Base-by-base conservation (phyloP, 169 alveolate genomes). In the Ichthyophthirius multifiliis region DNA sequence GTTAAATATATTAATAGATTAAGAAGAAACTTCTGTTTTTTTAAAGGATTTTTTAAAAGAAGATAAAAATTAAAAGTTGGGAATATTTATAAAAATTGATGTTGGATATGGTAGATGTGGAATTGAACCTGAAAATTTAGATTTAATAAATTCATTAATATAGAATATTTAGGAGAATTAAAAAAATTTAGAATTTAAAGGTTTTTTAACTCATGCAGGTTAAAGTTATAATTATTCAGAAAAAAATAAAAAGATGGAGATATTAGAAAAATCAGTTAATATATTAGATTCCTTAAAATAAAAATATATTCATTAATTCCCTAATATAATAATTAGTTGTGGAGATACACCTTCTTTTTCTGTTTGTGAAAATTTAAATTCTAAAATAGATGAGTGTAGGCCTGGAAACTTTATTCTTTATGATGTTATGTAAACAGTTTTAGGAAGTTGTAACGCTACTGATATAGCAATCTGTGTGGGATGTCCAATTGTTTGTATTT, bases 41-140 rank as follows among this genome's bases (percentile, higher is more conserved):
- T 34, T 55, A 4, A 39, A 34, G 23, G 71, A 16, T 18, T 1
- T 27, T 55, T 16, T 55, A 10, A 15, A 55, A n/a, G n/a, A n/a
- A n/a, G n/a, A n/a, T n/a, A n/a, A n/a, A n/a, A 23, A 10, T 7
- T n/a, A 3, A 27, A 55, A 55, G 71, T 5, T 55, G 0, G 71
- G 71, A 10, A 9, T 55, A 27, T 55, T 55, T 39, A 27, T 55
- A 12, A 55, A 55, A n/a, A 27, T 55, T 27, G 71, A 55, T 55
- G 31, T 39, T 55, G 71, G 71, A 20, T 55, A 55, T 5, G 31
- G 15, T 13, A 55, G 71, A 55, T 55, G 71, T 55, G 71, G 71
- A 10, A 39, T 55, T 27, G 10, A 55, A 55, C 71, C 71, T 55
- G 12, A 0, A 27, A 39, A 55, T 27, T 55, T 1, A 13, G 71